These are phyloP conservation scores for Saccharomycopsis fermentans DNA, from an alignment of 805 yeast species.

Conservation along the genomic window DNA sequence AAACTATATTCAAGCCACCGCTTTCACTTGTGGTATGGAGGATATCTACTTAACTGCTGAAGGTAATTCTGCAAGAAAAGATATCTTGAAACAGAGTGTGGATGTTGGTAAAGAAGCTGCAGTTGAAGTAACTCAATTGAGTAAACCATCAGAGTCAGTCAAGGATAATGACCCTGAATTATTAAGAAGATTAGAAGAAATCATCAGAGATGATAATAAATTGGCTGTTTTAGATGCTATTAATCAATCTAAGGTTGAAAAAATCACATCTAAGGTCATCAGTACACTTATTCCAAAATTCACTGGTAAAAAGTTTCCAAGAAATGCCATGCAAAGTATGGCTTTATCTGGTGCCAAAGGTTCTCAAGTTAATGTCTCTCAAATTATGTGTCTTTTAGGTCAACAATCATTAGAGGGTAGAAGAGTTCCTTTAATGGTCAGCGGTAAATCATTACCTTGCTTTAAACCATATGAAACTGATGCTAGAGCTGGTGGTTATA, in stretches of 20 bases:
- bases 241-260: slow-evolving; percentile 83
- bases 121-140: slow-evolving; percentile 83
- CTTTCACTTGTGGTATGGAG: slow-evolving; percentile 99
- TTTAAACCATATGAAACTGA: slow-evolving; percentile 95
- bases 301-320: slow-evolving; percentile 90
- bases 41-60: slow-evolving; percentile 85
- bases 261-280: slow-evolving; percentile 91
- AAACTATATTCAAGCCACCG: slow-evolving; percentile 81
- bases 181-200: slow-evolving; percentile 82
- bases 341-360: slow-evolving; percentile 99
- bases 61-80: slow-evolving; percentile 84
- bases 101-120: slow-evolving; percentile 91
- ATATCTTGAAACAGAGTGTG: slow-evolving; percentile 64
- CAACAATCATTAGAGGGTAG: slow-evolving; percentile 99
- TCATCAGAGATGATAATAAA: slow-evolving; percentile 85
- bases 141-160: slow-evolving; percentile 28
- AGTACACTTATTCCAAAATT: slow-evolving; percentile 92
- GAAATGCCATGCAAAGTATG: slow-evolving; percentile 97
- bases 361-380: slow-evolving; percentile 95
- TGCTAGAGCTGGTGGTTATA: slow-evolving; percentile 97
- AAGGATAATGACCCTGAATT: slow-evolving; percentile 61
- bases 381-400: slow-evolving; percentile 97
- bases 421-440: slow-evolving; percentile 98
- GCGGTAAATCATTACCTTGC: slow-evolving; percentile 94
- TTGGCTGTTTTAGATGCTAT: slow-evolving; percentile 92